Base-by-base conservation (phyloP, 345 rosid species). In the Abelmoschus esculentus region DNA sequence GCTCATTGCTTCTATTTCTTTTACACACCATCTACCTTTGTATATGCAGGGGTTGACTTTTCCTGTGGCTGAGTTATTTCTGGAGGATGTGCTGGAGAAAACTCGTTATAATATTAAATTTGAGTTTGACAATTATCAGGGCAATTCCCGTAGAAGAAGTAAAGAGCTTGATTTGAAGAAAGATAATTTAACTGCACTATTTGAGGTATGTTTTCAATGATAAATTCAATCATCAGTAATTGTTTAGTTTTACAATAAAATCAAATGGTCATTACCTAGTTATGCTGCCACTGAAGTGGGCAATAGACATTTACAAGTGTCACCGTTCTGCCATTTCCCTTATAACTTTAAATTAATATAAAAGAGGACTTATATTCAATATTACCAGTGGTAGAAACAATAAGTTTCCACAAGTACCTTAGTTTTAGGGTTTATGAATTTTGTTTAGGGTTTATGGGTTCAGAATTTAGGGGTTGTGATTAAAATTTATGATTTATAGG, bases 21-120 rank as follows among this genome's bases (percentile, higher is more conserved):
- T 54, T 73, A 31, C 29, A 54, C 12, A 17, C 70, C 38, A 15
- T 17, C 31, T 72, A 59, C 34, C 61, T 19, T 42, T 69, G 47
- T 72, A 47, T 76, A 76, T 47, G 78, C 81, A 93, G 98, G 95
- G 97, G 4, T 83, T 93, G 72, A 91, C 98, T 75, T 89, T 83
- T 75, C 96, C 97, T 68, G 98, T 93, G 70, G 65, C 75, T 7
- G 98, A 93, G 82, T 80, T 89, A 56, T 93, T 84, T 83, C 82
- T 93, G 26, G 98, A 89, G 83, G 97, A 93, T 82, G 84, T 91
- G 54, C 66, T 93, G 76, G 95, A 88, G 86, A 91, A 89, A 86
- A 86, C 84, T 73, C 78, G 58, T 29, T 89, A 87, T 70, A 76
- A n/a, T 47, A 87, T 93, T 56, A 79, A 86, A 80, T 75, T 88